phyloP scores from a whole-genome alignment of 2,329 filamentous ascomycete genomes.

The Pseudogymnoascus verrucosus region DNA sequence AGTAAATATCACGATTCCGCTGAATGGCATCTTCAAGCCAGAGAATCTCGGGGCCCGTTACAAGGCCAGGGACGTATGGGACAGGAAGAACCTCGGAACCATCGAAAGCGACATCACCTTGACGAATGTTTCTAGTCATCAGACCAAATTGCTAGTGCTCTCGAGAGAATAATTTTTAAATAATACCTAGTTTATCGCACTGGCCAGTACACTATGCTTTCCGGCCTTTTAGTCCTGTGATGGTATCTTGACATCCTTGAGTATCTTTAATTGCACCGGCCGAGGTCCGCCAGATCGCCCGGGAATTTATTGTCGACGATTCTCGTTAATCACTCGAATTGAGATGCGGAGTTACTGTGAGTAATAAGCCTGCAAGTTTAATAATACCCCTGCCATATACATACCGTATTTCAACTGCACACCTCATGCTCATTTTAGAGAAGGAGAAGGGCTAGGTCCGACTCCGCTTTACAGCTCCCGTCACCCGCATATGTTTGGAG shows the following conservation, averaged over 20 bases:
- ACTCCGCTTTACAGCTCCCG: background rate
- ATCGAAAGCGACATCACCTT: conserved; percentile 7
- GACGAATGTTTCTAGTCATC: conserved; percentile 11
- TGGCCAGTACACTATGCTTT: background rate
- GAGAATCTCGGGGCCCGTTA: conserved; percentile 5
- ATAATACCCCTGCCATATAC: background rate
- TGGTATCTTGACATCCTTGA: background rate
- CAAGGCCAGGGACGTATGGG: conserved; percentile 16
- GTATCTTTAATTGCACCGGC: background rate
- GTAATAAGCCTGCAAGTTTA: background rate
- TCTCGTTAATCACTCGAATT: background rate
- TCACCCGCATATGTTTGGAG: background rate
- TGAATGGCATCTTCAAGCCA: conserved; percentile 9
- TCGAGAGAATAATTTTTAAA: background rate
- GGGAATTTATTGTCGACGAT: background rate
- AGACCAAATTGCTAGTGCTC: conserved; percentile 9
- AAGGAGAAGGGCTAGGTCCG: background rate
- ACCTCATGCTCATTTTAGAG: background rate
- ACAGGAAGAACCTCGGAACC: conserved; percentile 9
- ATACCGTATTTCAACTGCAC: background rate
- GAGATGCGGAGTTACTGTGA: background rate
- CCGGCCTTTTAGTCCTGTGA: background rate
- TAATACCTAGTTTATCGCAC: background rate
- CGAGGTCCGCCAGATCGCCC: background rate
- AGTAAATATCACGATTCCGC: conserved; percentile 13